Evolutionary conservation across 257 asterid genomes (phyloP), one percentile per base, ranked within the genome.

Genomic region (Lithospermum erythrorhizon): DNA sequence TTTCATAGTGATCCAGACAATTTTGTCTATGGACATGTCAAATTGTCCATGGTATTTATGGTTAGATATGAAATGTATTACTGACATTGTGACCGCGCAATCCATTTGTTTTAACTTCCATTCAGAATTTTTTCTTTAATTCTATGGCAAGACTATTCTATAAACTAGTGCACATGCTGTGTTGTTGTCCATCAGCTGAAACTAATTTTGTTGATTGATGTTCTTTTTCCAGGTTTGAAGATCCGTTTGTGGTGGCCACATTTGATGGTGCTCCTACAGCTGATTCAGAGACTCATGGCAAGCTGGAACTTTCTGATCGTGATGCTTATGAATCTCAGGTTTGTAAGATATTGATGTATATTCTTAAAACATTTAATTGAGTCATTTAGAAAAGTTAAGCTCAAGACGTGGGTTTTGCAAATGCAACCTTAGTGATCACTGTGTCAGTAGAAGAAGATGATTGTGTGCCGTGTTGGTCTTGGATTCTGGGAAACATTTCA

Each of bases 181-280:
- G n/a, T n/a, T n/a, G n/a, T n/a, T n/a, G n/a, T n/a, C n/a, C n/a
- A n/a, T n/a, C n/a, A n/a, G n/a, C n/a, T n/a, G n/a, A n/a, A n/a
- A n/a, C n/a, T n/a, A n/a, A n/a, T n/a, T 63, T 29, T 23, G 35
- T 32, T 63, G 16, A 32, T 32, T 63, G 15, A 32, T 59, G 54
- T 35, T 69, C n/a, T 45, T 25, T 65, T 68, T 58, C 62, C 87
- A 93, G 99, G 95, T 76, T 65, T 8, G 70, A 87, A 2, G 97
- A 84, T 70, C 85, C 73, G 75, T 89, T 77, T 72, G 89, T 93
- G 52, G 78, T 87, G 61, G 91, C 95, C 45, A 81, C 71, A 58
- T 89, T 89, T 59, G 97, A 87, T 67, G 82, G 83, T 76, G 96
- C 94, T 73, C 99, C 99, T 15, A 86, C 95, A 11, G 89, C 76